Evolutionary conservation across 306 rosid species (phyloP).

Genomic region (Prunus salicina): DNA sequence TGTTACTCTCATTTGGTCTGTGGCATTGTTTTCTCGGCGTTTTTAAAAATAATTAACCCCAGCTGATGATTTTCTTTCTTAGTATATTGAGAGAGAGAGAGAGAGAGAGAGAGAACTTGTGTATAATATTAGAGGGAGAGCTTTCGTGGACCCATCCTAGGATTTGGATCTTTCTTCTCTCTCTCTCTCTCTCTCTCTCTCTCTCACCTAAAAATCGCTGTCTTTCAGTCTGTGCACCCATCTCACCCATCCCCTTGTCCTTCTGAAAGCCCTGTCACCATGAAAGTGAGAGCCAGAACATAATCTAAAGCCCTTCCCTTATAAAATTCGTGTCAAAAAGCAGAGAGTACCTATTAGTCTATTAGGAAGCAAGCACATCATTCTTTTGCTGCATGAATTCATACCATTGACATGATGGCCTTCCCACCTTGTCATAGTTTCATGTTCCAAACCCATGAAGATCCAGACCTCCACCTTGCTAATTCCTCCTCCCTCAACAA

Average conservation of each 20-base stretch:
- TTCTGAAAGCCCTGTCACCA: conserved; percentile 72
- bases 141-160: conserved; percentile 37
- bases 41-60: background rate
- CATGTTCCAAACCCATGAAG: conserved; percentile 72
- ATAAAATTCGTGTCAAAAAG: conserved; percentile 20
- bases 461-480: conserved; percentile 33
- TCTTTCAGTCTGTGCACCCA: conserved; percentile 62
- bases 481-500: conserved; percentile 33
- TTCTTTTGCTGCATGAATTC: conserved; percentile 5
- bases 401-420: conserved; percentile 38
- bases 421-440: conserved; percentile 70
- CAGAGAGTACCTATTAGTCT: background rate
- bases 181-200: conserved; percentile 35
- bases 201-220: conserved; percentile 70
- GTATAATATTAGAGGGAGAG: conserved; percentile 14
- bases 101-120: background rate
- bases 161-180: conserved; percentile 36
- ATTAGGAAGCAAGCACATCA: background rate
- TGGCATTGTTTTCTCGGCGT: background rate
- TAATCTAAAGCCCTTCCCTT: conserved; percentile 21
- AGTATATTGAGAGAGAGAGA: background rate
- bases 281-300: conserved; percentile 90
- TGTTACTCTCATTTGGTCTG: background rate
- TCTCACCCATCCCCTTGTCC: conserved; percentile 35
- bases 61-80: background rate